Conservation (phyloP, 2,329 filamentous ascomycete species). For the Xylariaceae sp. region DNA sequence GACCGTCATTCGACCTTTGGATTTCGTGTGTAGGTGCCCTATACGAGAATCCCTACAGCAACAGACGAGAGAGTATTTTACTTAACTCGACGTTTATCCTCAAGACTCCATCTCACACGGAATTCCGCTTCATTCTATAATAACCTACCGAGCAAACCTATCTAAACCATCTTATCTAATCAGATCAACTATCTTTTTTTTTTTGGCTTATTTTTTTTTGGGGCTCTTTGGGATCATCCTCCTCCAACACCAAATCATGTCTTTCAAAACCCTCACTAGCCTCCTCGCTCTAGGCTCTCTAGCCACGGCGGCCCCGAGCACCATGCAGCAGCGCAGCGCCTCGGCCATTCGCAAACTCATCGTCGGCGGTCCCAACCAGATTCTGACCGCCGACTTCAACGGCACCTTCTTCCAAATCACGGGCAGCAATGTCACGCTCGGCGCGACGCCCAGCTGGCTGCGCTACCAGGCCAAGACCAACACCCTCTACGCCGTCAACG, state of each 20-base stretch:
- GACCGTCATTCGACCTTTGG: too few relatives aligned
- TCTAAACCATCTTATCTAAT: background rate
- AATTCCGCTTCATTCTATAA: too few relatives aligned
- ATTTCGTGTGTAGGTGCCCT: too few relatives aligned
- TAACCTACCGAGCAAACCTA: too few relatives aligned
- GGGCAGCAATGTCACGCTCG: constrained; percentile 29
- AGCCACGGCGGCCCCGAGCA: constrained; percentile 22
- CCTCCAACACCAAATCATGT: background rate
- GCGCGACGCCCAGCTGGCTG: constrained; percentile 42
- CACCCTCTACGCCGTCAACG: constrained; percentile 43
- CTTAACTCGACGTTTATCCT: too few relatives aligned
- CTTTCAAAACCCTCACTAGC: constrained; percentile 19
- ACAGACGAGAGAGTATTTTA: too few relatives aligned
- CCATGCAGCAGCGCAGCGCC: constrained; percentile 13
- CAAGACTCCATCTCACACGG: too few relatives aligned
- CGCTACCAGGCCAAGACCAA: constrained; percentile 34
- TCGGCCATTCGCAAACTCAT: constrained; percentile 31
- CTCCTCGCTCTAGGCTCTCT: constrained; percentile 25
- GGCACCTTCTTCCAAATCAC: constrained; percentile 37
- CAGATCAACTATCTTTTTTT: background rate
- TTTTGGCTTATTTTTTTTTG: background rate
- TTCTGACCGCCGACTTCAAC: constrained; percentile 39
- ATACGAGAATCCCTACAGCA: too few relatives aligned
- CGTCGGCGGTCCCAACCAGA: constrained; percentile 37
- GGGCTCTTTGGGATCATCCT: background rate